These are phyloP conservation scores for Phytophthora sp. DNA, from an alignment of 352 stramenopile species.

Conservation along the genomic window DNA sequence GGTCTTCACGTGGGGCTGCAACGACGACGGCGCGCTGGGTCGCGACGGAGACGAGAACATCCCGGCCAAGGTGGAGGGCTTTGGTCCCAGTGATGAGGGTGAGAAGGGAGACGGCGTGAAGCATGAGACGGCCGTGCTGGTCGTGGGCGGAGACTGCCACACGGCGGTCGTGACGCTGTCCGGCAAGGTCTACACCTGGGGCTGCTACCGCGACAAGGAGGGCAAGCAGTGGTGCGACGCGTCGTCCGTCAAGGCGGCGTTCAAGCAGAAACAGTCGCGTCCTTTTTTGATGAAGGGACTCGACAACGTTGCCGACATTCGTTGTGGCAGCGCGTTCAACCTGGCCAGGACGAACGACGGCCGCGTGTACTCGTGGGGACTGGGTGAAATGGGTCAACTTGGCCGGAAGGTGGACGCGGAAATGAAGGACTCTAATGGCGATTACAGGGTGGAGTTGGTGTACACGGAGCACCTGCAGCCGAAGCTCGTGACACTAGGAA, in stretches of 20 bases:
- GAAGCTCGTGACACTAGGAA: slow-evolving; percentile 64
- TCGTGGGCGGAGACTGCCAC: slow-evolving; percentile 95
- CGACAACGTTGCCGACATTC: slow-evolving; percentile 76
- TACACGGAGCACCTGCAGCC: slow-evolving; percentile 83
- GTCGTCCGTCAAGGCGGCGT: slow-evolving; percentile 60
- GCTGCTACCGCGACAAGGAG: slow-evolving; percentile 97
- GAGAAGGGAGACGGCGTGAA: no score
- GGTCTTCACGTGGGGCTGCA: slow-evolving; percentile 96
- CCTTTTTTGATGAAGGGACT: slow-evolving; percentile 70
- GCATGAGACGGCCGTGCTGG: slow-evolving; percentile 50
- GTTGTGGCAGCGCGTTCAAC: slow-evolving; percentile 87
- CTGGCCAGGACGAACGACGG: slow-evolving; percentile 87
- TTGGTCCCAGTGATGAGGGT: no score
- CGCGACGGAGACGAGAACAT: slow-evolving; percentile 81
- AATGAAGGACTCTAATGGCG: slow-evolving; percentile 69
- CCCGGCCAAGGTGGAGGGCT: slow-evolving; percentile 62
- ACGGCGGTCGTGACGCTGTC: slow-evolving; percentile 87
- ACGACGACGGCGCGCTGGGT: slow-evolving; percentile 92
- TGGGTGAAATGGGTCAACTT: slow-evolving; percentile 91
- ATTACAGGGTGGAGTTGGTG: slow-evolving; percentile 84
- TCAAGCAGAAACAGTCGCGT: slow-evolving; percentile 80
- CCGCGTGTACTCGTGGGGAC: slow-evolving; percentile 91
- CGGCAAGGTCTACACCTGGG: slow-evolving; percentile 95
- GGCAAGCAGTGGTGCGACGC: slow-evolving; percentile 92
- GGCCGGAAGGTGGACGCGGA: slow-evolving; percentile 62